These are phyloP conservation scores for Pseudozyma flocculosa DNA, from an alignment of 1,284 basidiomycete genomes.

Conservation along the genomic window DNA sequence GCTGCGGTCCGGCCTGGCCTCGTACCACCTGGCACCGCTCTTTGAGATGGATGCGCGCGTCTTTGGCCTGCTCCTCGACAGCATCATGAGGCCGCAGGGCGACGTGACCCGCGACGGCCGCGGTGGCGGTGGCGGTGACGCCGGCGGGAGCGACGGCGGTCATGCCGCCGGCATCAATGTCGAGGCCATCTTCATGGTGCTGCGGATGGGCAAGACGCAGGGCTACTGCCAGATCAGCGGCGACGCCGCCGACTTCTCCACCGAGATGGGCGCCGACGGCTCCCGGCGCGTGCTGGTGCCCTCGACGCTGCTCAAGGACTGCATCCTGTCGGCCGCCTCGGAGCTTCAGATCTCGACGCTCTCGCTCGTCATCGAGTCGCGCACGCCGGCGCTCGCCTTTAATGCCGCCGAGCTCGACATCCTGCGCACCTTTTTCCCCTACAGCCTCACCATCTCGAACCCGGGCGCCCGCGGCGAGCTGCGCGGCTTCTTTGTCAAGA, in stretches of 20 bases:
- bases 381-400: conserved; percentile 34
- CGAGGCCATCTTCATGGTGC: conserved; percentile 26
- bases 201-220: conserved; percentile 24
- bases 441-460: conserved; percentile 38
- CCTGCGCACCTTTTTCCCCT: conserved; percentile 33
- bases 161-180: conserved; percentile 13
- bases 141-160: background rate
- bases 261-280: conserved; percentile 7
- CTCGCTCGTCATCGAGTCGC: conserved; percentile 41
- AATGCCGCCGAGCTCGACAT: conserved; percentile 24
- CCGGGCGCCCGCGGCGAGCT: conserved; percentile 41
- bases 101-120: background rate
- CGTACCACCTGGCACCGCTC: conserved; percentile 25
- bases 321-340: conserved; percentile 30
- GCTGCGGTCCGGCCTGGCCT: conserved; percentile 31
- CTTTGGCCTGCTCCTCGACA: conserved; percentile 21
- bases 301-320: conserved; percentile 21
- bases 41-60: conserved; percentile 27
- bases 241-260: conserved; percentile 14
- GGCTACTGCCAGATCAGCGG: conserved; percentile 22
- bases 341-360: conserved; percentile 42
- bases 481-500: conserved; percentile 44
- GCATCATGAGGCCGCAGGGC: conserved; percentile 8
- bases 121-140: no score
- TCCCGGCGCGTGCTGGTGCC: conserved; percentile 24